Evolutionary conservation across 2,329 filamentous ascomycete species (phyloP), one percentile per base, ranked within the genome.

Genomic region (Xylaria sp.): DNA sequence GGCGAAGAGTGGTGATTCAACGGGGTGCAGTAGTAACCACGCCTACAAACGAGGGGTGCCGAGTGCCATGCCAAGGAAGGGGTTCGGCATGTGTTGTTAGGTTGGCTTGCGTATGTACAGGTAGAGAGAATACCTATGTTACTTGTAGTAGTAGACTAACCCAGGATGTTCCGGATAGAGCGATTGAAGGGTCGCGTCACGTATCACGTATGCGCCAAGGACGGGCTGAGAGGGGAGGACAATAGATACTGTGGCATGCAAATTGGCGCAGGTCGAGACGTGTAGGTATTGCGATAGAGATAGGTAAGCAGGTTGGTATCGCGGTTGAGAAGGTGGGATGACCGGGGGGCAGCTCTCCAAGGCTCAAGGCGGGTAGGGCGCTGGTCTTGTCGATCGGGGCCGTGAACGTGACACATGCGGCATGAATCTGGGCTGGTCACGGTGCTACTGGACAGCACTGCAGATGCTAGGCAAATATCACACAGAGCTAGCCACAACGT

Each of bases 31-130:
- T 42, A 42, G 24, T 27, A 27, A 27, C 39, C 12, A 17, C 2
- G 14, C 14, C 39, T 12, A 56, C 58, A 47, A 55, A 59, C 47
- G 62, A 65, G 71, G 64, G 67, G 67, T 70, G 71, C 70, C 72
- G 64, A 69, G 71, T 61, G 60, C 65, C 66, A 70, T 24, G 66
- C 69, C 67, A 61, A 70, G 72, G 70, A 70, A 69, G 56, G 70
- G 65, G 69, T 72, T 72, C 68, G 56, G 57, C 39, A 50, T 14
- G 11, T 14, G 11, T 42, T 42, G 39, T 42, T 42, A 11, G 39
- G 39, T 42, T 42, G 39, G 39, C 39, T 42, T 42, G 39, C 39
- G 14, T 17, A 42, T 42, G 39, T 42, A 36, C 11, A 36, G 11
- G 6, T 7, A 36, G 34, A 11, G 24, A 27, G 24, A 27, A 4